phyloP scores from a whole-genome alignment of 75 land plant genomes.

The Pinus tabuliformis region DNA sequence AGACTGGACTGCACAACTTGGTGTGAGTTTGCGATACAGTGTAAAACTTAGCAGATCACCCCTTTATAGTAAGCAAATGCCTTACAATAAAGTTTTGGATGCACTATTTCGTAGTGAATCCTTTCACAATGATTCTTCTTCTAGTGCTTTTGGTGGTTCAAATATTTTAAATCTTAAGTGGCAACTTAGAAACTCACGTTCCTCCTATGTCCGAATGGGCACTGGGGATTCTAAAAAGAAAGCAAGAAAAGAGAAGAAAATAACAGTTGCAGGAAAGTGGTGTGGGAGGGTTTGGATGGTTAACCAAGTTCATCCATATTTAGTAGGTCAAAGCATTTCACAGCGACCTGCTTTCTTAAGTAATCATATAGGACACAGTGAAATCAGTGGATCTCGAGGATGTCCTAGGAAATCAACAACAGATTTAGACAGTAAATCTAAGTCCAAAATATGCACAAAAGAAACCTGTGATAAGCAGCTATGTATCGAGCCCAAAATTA shows the following conservation, averaged over 20 bases:
- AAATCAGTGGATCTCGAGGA: background rate
- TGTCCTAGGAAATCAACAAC: background rate
- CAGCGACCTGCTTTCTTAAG: conserved; percentile 6
- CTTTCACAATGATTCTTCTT: background rate
- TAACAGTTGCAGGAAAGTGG: conserved; percentile 74
- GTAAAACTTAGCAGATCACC: conserved; percentile 65
- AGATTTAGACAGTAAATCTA: background rate
- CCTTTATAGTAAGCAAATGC: conserved; percentile 72
- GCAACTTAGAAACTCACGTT: conserved; percentile 39
- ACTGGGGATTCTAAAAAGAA: conserved; percentile 12
- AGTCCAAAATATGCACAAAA: background rate
- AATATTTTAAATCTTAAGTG: conserved; percentile 29
- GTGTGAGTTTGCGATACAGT: conserved; percentile 65
- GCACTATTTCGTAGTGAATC: conserved; percentile 35
- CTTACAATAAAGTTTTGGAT: conserved; percentile 60
- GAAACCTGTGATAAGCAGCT: background rate
- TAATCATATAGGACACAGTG: background rate
- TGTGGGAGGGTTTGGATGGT: conserved; percentile 94
- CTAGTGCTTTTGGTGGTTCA: conserved; percentile 9
- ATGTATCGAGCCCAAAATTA: background rate
- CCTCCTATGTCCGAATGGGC: conserved; percentile 11
- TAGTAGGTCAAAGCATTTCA: conserved; percentile 10
- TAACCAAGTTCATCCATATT: conserved; percentile 82
- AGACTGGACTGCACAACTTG: conserved; percentile 87
- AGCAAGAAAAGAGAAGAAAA: conserved; percentile 50